Evolutionary conservation across 129 eudicot genomes (phyloP), one percentile per base, ranked within the genome.

Genomic region (Centaurea solstitialis): DNA sequence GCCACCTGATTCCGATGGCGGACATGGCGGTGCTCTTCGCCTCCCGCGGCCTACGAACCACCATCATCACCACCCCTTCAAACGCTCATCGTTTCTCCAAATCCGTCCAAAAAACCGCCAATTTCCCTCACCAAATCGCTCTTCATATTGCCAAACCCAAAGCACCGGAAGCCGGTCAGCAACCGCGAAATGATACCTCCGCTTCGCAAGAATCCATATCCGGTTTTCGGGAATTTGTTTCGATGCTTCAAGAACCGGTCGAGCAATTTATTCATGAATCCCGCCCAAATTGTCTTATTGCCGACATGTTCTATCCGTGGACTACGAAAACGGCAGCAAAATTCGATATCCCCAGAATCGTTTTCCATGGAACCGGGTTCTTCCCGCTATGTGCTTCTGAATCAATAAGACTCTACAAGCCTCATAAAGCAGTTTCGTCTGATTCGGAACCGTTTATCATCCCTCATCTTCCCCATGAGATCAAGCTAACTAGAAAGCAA

Each of bases 21-120:
- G 94, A 92, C 88, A 90, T 92, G 85, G 91, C 92, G 41, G 87
- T 82, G n/a, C 86, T 90, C 21, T 85, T 92, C 74, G 65, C 88
- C 67, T 76, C 97, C 9, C 86, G 81, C 4, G 89, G 89, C 72
- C 69, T 83, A 20, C 85, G 73, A 72, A 41, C 88, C 80, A 92
- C 94, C 82, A 82, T 93, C 9, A 75, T 90, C 80, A 82, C 89
- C 74, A 89, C 93, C 85, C 86, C 84, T 15, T 39, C 38, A 33
- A 84, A 83, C 47, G 89, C 86, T 4, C 79, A 68, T 13, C 38
- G 69, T 18, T 82, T 91, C 79, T 7, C 86, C 28, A 74, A 80
- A 62, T 26, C 87, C 3, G 77, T 88, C 22, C 41, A 70, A n/a
- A 84, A 40, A 76, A 82, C 85, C 79, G 74, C 17, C 7, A 24